Conservation (phyloP, 306 rosid genomes). For the Ammopiptanthus mongolicus region DNA sequence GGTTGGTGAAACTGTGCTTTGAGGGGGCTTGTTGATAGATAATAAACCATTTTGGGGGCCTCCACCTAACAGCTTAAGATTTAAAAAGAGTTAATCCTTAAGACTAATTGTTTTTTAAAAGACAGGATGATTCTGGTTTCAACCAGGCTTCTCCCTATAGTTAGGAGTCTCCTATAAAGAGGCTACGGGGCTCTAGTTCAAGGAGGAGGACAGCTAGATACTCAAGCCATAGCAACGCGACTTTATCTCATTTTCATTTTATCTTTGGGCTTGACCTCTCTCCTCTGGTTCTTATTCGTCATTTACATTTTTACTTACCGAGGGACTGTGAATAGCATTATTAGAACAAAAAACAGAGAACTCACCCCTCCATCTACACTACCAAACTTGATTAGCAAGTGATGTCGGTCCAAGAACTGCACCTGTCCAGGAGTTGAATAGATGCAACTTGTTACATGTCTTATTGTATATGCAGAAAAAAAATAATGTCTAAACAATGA, state of each 20-base stretch:
- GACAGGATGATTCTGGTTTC: not conserved
- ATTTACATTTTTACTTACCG: not conserved
- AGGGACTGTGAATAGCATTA: not conserved
- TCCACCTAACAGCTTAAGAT: not conserved
- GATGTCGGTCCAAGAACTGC: slow-evolving; percentile 96
- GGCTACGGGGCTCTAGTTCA: not conserved
- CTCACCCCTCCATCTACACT: slow-evolving; percentile 99
- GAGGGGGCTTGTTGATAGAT: slow-evolving; percentile 6
- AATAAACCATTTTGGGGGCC: slow-evolving; percentile 1
- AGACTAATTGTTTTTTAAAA: not conserved
- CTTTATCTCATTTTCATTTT: not conserved
- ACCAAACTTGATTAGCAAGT: slow-evolving; percentile 93
- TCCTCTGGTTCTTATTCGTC: not conserved
- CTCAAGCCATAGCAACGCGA: not conserved
- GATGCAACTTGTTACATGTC: slow-evolving; percentile 40
- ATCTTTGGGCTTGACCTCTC: not conserved
- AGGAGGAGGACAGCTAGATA: not conserved
- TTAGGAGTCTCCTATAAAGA: not conserved
- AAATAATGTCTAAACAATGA: not conserved
- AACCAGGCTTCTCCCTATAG: not conserved
- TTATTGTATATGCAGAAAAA: slow-evolving; percentile 13
- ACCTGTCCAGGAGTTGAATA: slow-evolving; percentile 68
- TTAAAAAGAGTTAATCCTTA: not conserved
- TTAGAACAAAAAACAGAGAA: slow-evolving; percentile 16
- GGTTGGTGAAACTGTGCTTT: not conserved